Percentiles rank a stretch among this genome's conserved stretches.
phyloP scores from a whole-genome alignment of 805 yeast species.

The Novakomyces olei region DNA sequence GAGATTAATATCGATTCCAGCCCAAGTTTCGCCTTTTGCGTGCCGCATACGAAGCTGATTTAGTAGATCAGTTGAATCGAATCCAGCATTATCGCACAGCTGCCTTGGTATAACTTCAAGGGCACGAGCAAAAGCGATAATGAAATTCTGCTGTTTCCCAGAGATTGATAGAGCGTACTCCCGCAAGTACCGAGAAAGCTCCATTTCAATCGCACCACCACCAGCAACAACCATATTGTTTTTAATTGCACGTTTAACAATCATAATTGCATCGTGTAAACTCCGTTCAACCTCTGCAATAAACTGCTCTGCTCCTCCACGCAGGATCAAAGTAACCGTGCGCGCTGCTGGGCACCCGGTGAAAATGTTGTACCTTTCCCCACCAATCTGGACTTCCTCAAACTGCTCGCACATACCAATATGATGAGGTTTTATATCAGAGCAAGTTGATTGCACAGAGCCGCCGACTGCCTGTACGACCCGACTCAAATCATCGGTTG shows the following conservation, averaged over 20 bases:
- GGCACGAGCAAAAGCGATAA: slow-evolving; percentile 83
- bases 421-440: slow-evolving; percentile 44
- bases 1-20: slow-evolving; percentile 74
- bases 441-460: slow-evolving; percentile 41
- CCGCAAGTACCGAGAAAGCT: slow-evolving; percentile 66
- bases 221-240: slow-evolving; percentile 85
- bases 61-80: slow-evolving; percentile 86
- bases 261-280: slow-evolving; percentile 94
- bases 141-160: slow-evolving; percentile 86
- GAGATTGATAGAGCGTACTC: slow-evolving; percentile 72
- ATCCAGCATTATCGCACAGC: slow-evolving; percentile 95
- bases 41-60: slow-evolving; percentile 83
- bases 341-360: slow-evolving; percentile 79
- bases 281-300: slow-evolving; percentile 96
- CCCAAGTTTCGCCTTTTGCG: slow-evolving; percentile 79
- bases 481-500: slow-evolving; percentile 74
- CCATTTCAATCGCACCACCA: slow-evolving; percentile 99
- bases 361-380: slow-evolving; percentile 83
- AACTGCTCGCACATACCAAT: slow-evolving; percentile 68
- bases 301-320: slow-evolving; percentile 98
- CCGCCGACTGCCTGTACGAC: slow-evolving; percentile 92
- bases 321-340: slow-evolving; percentile 75
- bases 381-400: slow-evolving; percentile 90
- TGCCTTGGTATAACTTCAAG: slow-evolving; percentile 93
- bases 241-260: slow-evolving; percentile 81